A percentile compares a stretch with the other conserved stretches of the same genome.
phyloP scores from a whole-genome alignment of 1,284 basidiomycete genomes.

The Dichomitus squalens region DNA sequence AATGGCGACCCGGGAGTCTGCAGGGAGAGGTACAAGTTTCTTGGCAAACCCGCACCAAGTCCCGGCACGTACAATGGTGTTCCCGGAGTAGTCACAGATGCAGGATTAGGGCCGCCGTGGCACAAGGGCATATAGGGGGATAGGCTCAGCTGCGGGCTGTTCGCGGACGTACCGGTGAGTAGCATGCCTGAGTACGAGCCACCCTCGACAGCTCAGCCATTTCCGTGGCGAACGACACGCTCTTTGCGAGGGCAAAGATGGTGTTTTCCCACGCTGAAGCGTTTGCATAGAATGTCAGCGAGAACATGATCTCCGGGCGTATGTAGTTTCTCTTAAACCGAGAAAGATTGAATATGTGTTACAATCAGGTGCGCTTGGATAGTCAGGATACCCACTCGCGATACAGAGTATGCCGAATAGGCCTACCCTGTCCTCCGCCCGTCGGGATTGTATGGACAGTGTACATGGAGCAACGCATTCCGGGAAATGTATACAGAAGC shows the following conservation, averaged over 20 bases:
- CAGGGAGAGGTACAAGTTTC: constrained; percentile 10
- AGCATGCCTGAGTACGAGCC: constrained; percentile 44
- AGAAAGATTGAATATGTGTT: too few relatives aligned
- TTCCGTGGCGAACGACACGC: constrained; percentile 41
- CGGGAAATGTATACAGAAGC: not conserved
- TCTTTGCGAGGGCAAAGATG: constrained; percentile 40
- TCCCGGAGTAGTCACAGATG: constrained; percentile 30
- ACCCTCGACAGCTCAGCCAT: constrained; percentile 48
- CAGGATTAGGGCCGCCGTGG: constrained; percentile 30
- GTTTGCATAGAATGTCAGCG: too few relatives aligned
- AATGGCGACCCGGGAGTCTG: constrained; percentile 18
- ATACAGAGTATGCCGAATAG: too few relatives aligned
- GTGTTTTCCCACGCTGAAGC: constrained; percentile 50
- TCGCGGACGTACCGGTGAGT: constrained; percentile 31
- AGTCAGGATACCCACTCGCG: too few relatives aligned
- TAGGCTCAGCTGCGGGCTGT: constrained; percentile 32
- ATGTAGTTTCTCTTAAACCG: too few relatives aligned
- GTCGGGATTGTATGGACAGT: too few relatives aligned
- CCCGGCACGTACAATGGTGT: constrained; percentile 32
- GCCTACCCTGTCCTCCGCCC: too few relatives aligned
- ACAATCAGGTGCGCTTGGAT: too few relatives aligned
- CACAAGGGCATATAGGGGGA: constrained; percentile 28
- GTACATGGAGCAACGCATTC: not conserved
- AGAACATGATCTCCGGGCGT: too few relatives aligned
- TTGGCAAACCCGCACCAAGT: constrained; percentile 32